These are phyloP conservation scores for Citrus medica DNA, from an alignment of 345 rosid genomes.

Conservation along the genomic window DNA sequence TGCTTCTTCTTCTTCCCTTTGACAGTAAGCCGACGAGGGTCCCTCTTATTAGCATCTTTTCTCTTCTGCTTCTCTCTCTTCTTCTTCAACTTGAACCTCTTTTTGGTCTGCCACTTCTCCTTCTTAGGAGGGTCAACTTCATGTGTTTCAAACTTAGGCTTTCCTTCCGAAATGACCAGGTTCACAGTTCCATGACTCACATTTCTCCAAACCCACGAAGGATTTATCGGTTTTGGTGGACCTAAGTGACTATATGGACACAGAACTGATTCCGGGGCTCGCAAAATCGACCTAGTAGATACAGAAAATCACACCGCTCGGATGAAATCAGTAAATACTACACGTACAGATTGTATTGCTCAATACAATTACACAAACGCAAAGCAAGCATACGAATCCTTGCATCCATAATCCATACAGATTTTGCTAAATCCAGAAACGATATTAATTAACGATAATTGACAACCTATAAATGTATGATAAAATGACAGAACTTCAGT, in stretches of 20 bases:
- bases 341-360: neutral
- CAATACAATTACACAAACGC: neutral
- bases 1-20: conserved; percentile 56
- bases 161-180: conserved; percentile 81
- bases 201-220: conserved; percentile 38
- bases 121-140: conserved; percentile 81
- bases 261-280: conserved; percentile 11
- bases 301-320: neutral
- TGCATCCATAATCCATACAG: neutral
- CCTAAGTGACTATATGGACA: conserved; percentile 9
- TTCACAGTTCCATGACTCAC: conserved; percentile 64
- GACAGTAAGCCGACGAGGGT: conserved; percentile 68
- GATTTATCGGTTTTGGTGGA: conserved; percentile 13
- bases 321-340: neutral
- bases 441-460: neutral
- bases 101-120: conserved; percentile 76
- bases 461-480: neutral
- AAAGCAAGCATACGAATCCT: neutral
- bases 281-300: conserved; percentile 17
- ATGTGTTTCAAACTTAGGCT: conserved; percentile 78
- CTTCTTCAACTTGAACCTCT: conserved; percentile 64
- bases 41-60: conserved; percentile 78
- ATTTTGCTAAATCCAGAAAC: neutral
- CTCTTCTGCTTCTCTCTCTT: conserved; percentile 77
- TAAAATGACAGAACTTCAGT: neutral